Conservation (phyloP, 2,329 filamentous ascomycete genomes). For the Coleophoma eucalyptorum region DNA sequence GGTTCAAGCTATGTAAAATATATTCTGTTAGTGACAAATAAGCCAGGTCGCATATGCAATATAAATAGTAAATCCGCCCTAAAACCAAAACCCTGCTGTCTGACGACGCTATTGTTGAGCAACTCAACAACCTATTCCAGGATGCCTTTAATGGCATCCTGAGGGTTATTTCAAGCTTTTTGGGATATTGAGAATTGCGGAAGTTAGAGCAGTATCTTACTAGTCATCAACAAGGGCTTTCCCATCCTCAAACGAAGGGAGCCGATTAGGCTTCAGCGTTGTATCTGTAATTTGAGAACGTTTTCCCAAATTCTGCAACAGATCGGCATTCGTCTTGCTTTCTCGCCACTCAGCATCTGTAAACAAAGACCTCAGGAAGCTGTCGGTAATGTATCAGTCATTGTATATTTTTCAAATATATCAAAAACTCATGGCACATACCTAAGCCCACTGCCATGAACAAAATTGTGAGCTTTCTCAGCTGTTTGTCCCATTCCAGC, state of each 20-base stretch:
- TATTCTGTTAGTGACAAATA: too few species aligned
- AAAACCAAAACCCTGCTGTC: not conserved
- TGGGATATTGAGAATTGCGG: too few species aligned
- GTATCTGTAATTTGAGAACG: not conserved
- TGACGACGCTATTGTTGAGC: too few species aligned
- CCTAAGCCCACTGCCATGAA: not conserved
- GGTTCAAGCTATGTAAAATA: slow-evolving; percentile 11
- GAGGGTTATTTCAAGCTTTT: too few species aligned
- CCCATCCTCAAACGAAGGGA: not conserved
- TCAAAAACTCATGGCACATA: not conserved
- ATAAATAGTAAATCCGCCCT: not conserved
- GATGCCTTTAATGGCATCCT: too few species aligned
- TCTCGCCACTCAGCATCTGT: not conserved
- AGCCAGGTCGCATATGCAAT: too few species aligned
- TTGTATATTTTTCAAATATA: not conserved
- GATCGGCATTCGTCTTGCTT: not conserved
- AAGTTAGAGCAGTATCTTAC: too few species aligned
- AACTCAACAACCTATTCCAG: too few species aligned
- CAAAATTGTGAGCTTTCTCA: not conserved
- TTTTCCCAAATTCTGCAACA: not conserved
- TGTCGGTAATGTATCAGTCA: not conserved
- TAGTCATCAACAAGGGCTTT: not conserved
- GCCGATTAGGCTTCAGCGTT: not conserved
- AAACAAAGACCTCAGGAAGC: not conserved
- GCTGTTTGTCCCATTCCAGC: not conserved